A percentile compares a stretch with the other conserved stretches of the same genome.
Evolutionary conservation across 2,329 filamentous ascomycete species (phyloP).

Genomic region (Coniochaeta ligniaria): DNA sequence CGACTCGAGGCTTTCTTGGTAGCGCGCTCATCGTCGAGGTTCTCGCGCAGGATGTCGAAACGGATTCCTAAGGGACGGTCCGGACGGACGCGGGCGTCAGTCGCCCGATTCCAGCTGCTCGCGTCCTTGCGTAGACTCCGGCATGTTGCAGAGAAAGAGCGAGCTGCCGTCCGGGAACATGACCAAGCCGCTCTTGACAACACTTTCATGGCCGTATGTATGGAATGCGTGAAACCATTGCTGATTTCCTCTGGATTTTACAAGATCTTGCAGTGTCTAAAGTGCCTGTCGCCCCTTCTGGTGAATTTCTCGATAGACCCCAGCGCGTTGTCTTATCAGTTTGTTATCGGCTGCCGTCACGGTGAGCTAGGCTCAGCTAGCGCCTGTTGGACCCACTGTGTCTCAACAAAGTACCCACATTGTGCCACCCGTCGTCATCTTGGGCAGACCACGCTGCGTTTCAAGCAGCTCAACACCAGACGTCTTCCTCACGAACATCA

Average conservation of each 20-base stretch:
- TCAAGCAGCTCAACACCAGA: background rate
- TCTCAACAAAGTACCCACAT: background rate
- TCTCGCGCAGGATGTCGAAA: background rate
- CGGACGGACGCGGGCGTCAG: background rate
- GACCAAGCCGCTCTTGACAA: conserved; percentile 12
- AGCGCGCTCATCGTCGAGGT: background rate
- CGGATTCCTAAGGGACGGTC: background rate
- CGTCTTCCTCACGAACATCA: background rate
- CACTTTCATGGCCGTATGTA: conserved; percentile 15
- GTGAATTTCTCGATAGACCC: background rate
- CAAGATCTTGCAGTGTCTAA: background rate
- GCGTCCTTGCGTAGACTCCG: background rate
- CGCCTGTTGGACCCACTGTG: background rate
- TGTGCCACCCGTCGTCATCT: background rate
- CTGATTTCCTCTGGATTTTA: background rate
- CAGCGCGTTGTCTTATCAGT: background rate
- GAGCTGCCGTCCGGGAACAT: conserved; percentile 7
- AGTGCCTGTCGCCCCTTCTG: background rate
- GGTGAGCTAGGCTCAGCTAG: background rate
- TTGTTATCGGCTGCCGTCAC: background rate
- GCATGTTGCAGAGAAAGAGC: conserved; percentile 3
- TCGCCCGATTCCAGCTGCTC: background rate
- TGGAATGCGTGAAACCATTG: conserved; percentile 3
- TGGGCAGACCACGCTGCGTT: background rate
- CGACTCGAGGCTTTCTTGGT: conserved; percentile 2